A percentile compares a stretch with the other conserved stretches of the same genome.
Evolutionary conservation across 2,329 filamentous ascomycete species (phyloP).

Genomic region (Xylariaceae sp.): DNA sequence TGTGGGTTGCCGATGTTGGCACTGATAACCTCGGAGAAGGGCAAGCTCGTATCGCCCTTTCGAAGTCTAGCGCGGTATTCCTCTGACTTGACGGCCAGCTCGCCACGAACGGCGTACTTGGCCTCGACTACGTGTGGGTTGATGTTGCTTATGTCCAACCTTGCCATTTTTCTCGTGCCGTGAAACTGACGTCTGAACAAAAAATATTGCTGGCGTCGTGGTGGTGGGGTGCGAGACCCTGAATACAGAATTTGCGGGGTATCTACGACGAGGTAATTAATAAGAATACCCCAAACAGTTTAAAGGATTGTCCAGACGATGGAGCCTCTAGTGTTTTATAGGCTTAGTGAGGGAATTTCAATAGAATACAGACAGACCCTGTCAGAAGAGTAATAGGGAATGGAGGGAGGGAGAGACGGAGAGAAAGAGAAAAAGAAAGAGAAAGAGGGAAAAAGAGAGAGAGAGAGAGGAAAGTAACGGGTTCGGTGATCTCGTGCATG

Average conservation of each 20-base stretch:
- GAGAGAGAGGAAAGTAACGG: constrained; percentile 5
- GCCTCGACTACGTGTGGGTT: constrained; percentile 86
- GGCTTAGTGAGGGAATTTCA: constrained; percentile 19
- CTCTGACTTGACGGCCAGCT: constrained; percentile 92
- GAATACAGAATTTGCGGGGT: constrained; percentile 14
- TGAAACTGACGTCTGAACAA: constrained; percentile 23
- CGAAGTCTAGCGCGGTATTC: constrained; percentile 77
- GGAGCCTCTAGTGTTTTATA: background rate
- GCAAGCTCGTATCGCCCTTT: constrained; percentile 63
- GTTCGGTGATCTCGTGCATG: constrained; percentile 6
- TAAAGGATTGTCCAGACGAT: background rate
- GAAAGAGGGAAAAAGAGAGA: background rate
- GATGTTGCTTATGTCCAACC: constrained; percentile 82
- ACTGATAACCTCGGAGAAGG: constrained; percentile 89
- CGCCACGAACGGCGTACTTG: constrained; percentile 95
- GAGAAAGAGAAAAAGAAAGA: background rate
- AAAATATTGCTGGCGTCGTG: constrained; percentile 11
- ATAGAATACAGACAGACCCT: background rate
- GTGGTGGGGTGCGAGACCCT: constrained; percentile 29
- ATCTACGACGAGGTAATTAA: background rate
- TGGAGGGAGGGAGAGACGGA: background rate
- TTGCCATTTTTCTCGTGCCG: constrained; percentile 35
- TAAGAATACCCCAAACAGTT: background rate
- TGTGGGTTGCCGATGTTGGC: constrained; percentile 99
- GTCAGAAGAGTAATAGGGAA: background rate